Evolutionary conservation across 257 asterid species (phyloP).

Genomic region (Paraleonurus japonicus): DNA sequence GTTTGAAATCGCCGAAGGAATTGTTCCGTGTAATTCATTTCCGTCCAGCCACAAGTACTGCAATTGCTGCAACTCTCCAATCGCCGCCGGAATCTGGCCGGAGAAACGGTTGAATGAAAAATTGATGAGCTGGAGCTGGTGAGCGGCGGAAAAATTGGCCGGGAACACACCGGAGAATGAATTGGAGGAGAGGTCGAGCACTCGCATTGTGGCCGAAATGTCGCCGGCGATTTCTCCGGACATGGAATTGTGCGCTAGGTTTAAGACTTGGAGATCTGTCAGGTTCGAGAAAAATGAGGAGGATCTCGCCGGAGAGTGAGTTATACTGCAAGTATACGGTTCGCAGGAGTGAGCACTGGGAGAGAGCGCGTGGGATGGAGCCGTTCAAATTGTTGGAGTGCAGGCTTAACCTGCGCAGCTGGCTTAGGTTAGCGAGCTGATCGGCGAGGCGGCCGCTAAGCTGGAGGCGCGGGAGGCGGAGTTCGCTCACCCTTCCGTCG

Average conservation of each 20-base stretch:
- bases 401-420: constrained; percentile 61
- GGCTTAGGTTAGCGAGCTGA: constrained; percentile 40
- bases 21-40: constrained; percentile 57
- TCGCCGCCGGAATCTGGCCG: constrained; percentile 58
- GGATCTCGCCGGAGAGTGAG: constrained; percentile 54
- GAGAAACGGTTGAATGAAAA: constrained; percentile 60
- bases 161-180: constrained; percentile 58
- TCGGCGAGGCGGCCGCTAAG: constrained; percentile 52
- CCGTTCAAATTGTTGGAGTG: constrained; percentile 68
- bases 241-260: constrained; percentile 54
- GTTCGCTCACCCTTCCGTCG: constrained; percentile 48
- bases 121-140: constrained; percentile 56
- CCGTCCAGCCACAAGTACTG: constrained; percentile 62
- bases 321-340: constrained; percentile 68
- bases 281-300: constrained; percentile 49
- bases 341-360: constrained; percentile 54
- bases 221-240: constrained; percentile 41
- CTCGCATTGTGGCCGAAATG: constrained; percentile 39
- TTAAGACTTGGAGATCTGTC: constrained; percentile 53
- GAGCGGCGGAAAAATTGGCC: constrained; percentile 39
- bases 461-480: constrained; percentile 65
- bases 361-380: constrained; percentile 51
- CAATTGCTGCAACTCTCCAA: constrained; percentile 53
- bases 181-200: constrained; percentile 66
- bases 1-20: constrained; percentile 75